Evolutionary conservation across 176 grass and related monocot genomes (phyloP).

Genomic region (Panicum miliaceum): DNA sequence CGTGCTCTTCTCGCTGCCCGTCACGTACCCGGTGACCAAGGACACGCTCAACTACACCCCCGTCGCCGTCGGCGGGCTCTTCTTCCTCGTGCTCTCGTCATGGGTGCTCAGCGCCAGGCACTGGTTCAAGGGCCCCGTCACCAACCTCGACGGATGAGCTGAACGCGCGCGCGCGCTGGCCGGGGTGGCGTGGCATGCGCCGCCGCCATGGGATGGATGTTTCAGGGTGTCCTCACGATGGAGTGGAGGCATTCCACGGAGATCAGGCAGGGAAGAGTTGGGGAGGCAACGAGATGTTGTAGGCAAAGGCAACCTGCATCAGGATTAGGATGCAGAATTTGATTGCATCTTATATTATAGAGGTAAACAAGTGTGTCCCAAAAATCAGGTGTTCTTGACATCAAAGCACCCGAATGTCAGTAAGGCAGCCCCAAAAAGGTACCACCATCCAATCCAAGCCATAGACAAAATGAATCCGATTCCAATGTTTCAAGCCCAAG

Average conservation of each 20-base stretch:
- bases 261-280: not conserved
- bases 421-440: no score
- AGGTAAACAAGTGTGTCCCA: not conserved
- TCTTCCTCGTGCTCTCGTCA: slow-evolving; percentile 53
- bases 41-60: slow-evolving; percentile 86
- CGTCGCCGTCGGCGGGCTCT: slow-evolving; percentile 69
- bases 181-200: not conserved
- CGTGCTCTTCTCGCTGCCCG: slow-evolving; percentile 88
- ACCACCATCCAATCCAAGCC: no score
- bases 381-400: no score
- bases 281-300: not conserved
- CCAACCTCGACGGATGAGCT: slow-evolving; percentile 54
- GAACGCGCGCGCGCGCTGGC: no score
- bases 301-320: no score
- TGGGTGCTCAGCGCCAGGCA: slow-evolving; percentile 71
- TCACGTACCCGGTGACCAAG: slow-evolving; percentile 80
- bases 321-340: not conserved
- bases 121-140: slow-evolving; percentile 84
- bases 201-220: not conserved
- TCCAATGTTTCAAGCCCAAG: no score
- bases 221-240: no score
- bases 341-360: not conserved
- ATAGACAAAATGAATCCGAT: no score
- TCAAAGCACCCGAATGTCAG: no score
- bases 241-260: not conserved